phyloP scores from a whole-genome alignment of 2,329 filamentous ascomycete genomes.

The Talaromyces sp. region DNA sequence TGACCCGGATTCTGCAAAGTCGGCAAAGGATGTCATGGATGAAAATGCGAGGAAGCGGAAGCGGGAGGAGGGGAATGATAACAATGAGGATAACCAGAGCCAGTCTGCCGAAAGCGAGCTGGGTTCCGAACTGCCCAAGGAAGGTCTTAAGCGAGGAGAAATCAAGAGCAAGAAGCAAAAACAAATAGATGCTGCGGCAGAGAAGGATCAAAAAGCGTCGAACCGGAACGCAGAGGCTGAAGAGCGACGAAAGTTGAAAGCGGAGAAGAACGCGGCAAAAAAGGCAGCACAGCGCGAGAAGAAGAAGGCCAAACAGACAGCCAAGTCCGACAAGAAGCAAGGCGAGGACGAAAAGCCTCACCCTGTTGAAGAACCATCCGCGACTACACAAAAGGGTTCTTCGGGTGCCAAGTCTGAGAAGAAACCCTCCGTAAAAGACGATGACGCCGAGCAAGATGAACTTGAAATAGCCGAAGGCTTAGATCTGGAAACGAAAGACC shows the following conservation, averaged over 20 bases:
- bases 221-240: constrained; percentile 29
- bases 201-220: constrained; percentile 23
- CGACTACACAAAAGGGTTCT: constrained; percentile 9
- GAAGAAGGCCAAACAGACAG: constrained; percentile 40
- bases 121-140: constrained; percentile 51
- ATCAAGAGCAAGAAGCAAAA: constrained; percentile 55
- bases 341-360: constrained; percentile 22
- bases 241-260: constrained; percentile 36
- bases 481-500: constrained; percentile 44
- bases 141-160: constrained; percentile 56
- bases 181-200: constrained; percentile 35
- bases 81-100: constrained; percentile 43
- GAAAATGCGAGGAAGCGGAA: constrained; percentile 79
- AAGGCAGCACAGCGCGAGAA: constrained; percentile 33
- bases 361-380: constrained; percentile 18
- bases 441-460: constrained; percentile 30
- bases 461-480: constrained; percentile 50
- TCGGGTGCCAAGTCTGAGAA: constrained; percentile 24
- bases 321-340: constrained; percentile 21
- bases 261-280: constrained; percentile 47
- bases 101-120: constrained; percentile 47
- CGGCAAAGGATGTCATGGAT: constrained; percentile 88
- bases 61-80: constrained; percentile 55
- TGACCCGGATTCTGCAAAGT: constrained; percentile 85
- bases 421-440: constrained; percentile 21